Percentiles rank a stretch among this genome's conserved stretches.
Conservation (phyloP, 139 green algal species). For the Choricystis sp. region DNA sequence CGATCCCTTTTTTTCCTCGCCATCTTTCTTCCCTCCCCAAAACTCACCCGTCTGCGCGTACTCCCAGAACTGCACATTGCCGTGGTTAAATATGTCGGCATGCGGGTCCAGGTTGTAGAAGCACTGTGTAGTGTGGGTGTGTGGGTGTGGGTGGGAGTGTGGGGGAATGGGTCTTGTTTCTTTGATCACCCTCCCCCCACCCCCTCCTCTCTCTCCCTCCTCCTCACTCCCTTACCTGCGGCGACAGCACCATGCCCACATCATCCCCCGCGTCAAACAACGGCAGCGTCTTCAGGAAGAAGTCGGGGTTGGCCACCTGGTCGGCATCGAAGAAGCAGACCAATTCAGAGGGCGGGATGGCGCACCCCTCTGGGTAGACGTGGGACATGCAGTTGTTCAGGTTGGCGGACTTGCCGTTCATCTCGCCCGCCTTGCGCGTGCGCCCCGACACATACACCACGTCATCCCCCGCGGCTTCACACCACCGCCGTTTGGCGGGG, state of each 20-base stretch:
- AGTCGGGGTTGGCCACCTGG: slow-evolving; percentile 43
- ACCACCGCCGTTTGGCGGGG: slow-evolving; percentile 25
- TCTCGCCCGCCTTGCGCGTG: slow-evolving; percentile 33
- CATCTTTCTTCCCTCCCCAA: too few species aligned
- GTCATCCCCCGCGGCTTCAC: slow-evolving; percentile 14
- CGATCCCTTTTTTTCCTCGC: too few species aligned
- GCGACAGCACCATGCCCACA: slow-evolving; percentile 40
- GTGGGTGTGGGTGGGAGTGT: neutral
- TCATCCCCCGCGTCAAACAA: slow-evolving; percentile 36
- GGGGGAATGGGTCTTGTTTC: neutral
- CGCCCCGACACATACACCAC: slow-evolving; percentile 52
- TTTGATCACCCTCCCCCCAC: neutral
- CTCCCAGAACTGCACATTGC: slow-evolving; percentile 68
- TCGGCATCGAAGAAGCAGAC: slow-evolving; percentile 69
- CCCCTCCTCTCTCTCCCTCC: slow-evolving; percentile 2
- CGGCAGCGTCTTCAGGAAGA: slow-evolving; percentile 54
- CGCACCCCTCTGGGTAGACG: slow-evolving; percentile 31
- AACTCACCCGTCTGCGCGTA: slow-evolving; percentile 9
- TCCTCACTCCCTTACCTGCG: slow-evolving; percentile 14
- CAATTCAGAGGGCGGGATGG: slow-evolving; percentile 40
- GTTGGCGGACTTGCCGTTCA: slow-evolving; percentile 74
- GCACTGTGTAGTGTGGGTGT: slow-evolving; percentile 22
- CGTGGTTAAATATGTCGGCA: slow-evolving; percentile 73
- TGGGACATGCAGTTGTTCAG: slow-evolving; percentile 43
- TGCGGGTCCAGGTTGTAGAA: slow-evolving; percentile 62